phyloP scores from a whole-genome alignment of 2,329 filamentous ascomycete species.

The Fusarium sp. region DNA sequence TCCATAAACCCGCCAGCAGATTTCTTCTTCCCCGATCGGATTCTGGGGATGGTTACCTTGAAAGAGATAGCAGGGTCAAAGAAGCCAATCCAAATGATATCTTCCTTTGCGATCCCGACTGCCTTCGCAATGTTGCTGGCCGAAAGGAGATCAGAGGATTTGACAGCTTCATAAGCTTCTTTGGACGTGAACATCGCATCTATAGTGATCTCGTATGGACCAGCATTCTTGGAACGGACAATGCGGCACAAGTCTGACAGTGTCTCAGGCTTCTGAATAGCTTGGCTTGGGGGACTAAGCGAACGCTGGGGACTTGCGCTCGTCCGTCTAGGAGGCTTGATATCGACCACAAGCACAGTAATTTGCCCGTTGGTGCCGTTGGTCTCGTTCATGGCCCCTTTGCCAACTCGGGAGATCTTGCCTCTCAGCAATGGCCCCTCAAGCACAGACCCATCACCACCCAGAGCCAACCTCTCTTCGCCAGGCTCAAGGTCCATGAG shows the following conservation, averaged over 20 bases:
- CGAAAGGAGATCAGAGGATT: slow-evolving; percentile 15
- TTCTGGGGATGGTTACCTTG: slow-evolving; percentile 46
- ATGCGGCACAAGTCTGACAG: slow-evolving; percentile 51
- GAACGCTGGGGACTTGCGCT: neutral
- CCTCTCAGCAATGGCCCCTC: neutral
- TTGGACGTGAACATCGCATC: slow-evolving; percentile 58
- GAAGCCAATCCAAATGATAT: slow-evolving; percentile 51
- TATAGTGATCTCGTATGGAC: slow-evolving; percentile 58
- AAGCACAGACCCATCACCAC: neutral
- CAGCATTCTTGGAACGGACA: slow-evolving; percentile 58
- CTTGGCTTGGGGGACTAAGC: rapidly evolving
- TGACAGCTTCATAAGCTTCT: slow-evolving; percentile 43
- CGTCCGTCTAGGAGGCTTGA: neutral
- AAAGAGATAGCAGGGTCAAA: slow-evolving; percentile 58
- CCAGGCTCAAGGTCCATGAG: slow-evolving; percentile 52
- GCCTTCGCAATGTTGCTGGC: slow-evolving; percentile 9
- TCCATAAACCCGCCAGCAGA: slow-evolving; percentile 37
- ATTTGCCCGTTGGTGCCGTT: rapidly evolving
- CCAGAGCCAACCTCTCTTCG: slow-evolving; percentile 31
- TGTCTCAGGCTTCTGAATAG: neutral
- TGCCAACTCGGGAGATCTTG: slow-evolving; percentile 1
- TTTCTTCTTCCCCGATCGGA: slow-evolving; percentile 17
- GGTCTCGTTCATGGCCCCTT: neutral
- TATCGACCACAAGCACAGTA: neutral
- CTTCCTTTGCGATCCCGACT: slow-evolving; percentile 39